These are phyloP conservation scores for Mortierella sp. DNA, from an alignment of 371 early-diverging fungal species.

Conservation along the genomic window DNA sequence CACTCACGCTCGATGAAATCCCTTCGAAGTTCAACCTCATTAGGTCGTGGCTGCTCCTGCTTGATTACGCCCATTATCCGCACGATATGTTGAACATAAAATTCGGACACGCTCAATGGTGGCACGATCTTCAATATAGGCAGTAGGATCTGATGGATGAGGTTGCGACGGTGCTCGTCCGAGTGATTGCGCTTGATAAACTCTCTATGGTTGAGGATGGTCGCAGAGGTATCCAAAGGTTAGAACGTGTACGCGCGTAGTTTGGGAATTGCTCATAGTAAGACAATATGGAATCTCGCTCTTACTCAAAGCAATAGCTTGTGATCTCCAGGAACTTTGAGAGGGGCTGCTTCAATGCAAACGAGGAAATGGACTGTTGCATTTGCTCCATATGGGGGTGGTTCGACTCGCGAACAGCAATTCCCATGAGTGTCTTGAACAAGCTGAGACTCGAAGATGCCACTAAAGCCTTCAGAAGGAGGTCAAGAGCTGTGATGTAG, in stretches of 20 bases:
- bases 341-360: constrained; percentile 55
- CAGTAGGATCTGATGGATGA: constrained; percentile 58
- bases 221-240: background rate
- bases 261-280: too few species aligned
- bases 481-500: constrained; percentile 63
- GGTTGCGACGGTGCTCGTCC: constrained; percentile 57
- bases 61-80: constrained; percentile 60
- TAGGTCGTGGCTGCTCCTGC: constrained; percentile 40
- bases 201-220: constrained; percentile 47
- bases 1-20: constrained; percentile 60
- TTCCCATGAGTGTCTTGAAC: constrained; percentile 61
- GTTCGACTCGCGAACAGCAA: constrained; percentile 66
- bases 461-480: constrained; percentile 61
- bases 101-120: constrained; percentile 54
- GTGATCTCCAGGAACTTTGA: constrained; percentile 57
- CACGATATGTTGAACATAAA: constrained; percentile 61
- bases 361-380: constrained; percentile 52
- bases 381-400: constrained; percentile 62
- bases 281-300: too few species aligned
- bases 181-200: constrained; percentile 54
- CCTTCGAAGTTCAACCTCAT: constrained; percentile 52
- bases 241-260: background rate
- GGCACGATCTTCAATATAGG: constrained; percentile 60
- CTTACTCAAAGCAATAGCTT: constrained; percentile 59
- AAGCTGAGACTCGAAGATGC: constrained; percentile 57